Evolutionary conservation across 2,329 filamentous ascomycete genomes (phyloP).

Genomic region (Fusarium fracticaudum): DNA sequence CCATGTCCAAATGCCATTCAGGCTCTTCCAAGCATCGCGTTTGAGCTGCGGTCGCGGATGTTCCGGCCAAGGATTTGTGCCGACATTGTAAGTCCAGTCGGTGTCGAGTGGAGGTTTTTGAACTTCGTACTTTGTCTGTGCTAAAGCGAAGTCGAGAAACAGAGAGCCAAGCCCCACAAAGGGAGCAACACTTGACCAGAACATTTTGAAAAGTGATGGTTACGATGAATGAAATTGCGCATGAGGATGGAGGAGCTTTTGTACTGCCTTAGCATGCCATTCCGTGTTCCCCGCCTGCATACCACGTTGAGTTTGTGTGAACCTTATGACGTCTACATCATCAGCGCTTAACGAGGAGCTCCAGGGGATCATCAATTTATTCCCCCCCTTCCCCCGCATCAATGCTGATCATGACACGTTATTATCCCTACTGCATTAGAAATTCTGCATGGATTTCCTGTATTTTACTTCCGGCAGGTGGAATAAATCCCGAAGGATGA

Average conservation of each 20-base stretch:
- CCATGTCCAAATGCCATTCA: constrained; percentile 69
- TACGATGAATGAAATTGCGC: neutral
- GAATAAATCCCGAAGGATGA: constrained; percentile 13
- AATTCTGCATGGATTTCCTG: neutral
- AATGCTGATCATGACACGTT: constrained; percentile 8
- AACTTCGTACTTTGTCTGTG: constrained; percentile 47
- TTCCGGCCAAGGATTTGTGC: constrained; percentile 65
- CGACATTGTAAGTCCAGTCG: constrained; percentile 62
- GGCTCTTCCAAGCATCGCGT: constrained; percentile 62
- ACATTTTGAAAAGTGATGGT: neutral
- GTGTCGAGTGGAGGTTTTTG: constrained; percentile 57
- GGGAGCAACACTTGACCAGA: neutral
- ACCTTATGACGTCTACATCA: constrained; percentile 14
- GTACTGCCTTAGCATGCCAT: neutral
- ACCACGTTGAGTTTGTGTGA: neutral
- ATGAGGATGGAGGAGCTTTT: neutral
- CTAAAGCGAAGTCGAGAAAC: neutral
- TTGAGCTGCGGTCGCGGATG: constrained; percentile 66
- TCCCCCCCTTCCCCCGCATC: constrained; percentile 1
- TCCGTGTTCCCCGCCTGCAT: neutral
- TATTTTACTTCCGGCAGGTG: neutral
- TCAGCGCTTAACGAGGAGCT: neutral
- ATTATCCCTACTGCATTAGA: neutral
- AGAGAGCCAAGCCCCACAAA: neutral
- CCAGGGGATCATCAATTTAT: neutral